Evolutionary conservation across 2,329 filamentous ascomycete genomes (phyloP), one percentile per base, ranked within the genome.

Genomic region (Ophiostoma tasmaniense): DNA sequence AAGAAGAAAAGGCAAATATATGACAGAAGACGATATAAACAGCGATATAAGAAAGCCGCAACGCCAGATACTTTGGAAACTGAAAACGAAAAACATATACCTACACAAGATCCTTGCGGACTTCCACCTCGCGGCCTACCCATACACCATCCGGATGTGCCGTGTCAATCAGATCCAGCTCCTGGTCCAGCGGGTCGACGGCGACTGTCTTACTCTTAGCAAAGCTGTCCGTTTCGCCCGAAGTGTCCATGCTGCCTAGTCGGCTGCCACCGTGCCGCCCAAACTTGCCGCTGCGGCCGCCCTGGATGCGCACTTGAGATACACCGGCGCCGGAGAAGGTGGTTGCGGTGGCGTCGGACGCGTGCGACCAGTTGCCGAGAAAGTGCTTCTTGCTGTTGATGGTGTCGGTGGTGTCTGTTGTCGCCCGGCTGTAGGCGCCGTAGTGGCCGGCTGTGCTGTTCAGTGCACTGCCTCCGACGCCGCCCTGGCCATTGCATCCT

Each of bases 131-230:
- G 7, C 61, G 72, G 61, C 70, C 71, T 1, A 75, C 71, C 70
- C 72, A 71, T 4, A 75, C 73, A 4, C 55, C 64, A 1, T 68
- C 64, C 14, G 39, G 52, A 1, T 37, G 50, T 11, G 62, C 52
- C 7, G 69, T 71, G 10, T 74, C 75, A 14, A 75, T 73, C 3
- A 68, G 28, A 4, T 73, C 70, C 37, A 76, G 71, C 69, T 75
- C 73, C 20, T 70, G 68, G 45, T 76, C 74, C 5, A 73, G 39
- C 33, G 68, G 66, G 35, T 74, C 70, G 42, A 42, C 66, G 55
- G 52, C 50, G 42, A 20, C 22, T 8, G 64, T 65, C n/a, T 71
- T 71, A 69, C 55, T 71, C 50, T 67, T 69, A 67, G 69, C 37
- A 28, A 65, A 45, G 30, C 67, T 71, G 59, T 42, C 70, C 11